These are phyloP conservation scores for Gracilaria domingensis DNA, from an alignment of 23 red algal genomes.

Conservation along the genomic window DNA sequence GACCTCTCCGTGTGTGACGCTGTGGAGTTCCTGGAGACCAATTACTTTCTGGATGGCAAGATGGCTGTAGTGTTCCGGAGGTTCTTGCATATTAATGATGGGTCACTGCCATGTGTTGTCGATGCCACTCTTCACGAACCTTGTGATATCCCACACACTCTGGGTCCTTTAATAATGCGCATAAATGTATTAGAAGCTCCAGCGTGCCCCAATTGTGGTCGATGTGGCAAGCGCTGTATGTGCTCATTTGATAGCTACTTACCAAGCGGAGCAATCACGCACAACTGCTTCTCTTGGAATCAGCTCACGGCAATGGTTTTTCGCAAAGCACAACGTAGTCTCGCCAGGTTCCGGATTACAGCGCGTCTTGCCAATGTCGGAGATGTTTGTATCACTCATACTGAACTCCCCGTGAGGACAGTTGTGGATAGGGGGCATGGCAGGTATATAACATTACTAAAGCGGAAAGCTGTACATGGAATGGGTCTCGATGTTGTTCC, in stretches of 20 bases:
- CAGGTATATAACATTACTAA: constrained; percentile 37
- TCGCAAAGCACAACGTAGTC: constrained; percentile 44
- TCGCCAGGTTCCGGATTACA: constrained; percentile 44
- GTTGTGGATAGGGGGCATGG: constrained; percentile 53
- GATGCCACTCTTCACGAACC: constrained; percentile 44
- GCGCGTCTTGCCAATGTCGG: constrained; percentile 51
- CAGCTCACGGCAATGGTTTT: constrained; percentile 60
- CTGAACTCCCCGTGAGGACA: constrained; percentile 38
- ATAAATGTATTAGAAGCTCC: constrained; percentile 48
- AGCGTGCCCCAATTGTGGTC: constrained; percentile 33
- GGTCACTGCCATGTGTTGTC: constrained; percentile 39
- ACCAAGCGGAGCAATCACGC: constrained; percentile 5
- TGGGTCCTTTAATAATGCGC: constrained; percentile 60
- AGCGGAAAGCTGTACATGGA: constrained; percentile 63
- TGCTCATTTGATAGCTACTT: constrained; percentile 69
- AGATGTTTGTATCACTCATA: constrained; percentile 45
- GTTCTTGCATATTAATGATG: constrained; percentile 64
- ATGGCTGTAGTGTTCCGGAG: constrained; percentile 54
- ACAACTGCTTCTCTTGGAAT: constrained; percentile 51
- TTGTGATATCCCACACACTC: constrained; percentile 10
- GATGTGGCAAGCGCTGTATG: constrained; percentile 35
- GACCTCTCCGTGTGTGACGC: constrained; percentile 49
- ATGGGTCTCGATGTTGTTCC: constrained; percentile 51
- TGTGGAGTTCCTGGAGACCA: constrained; percentile 76
- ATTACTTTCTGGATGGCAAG: constrained; percentile 64